phyloP scores from a whole-genome alignment of 1,139 yeast genomes.

The Saccharomyces hybrid region DNA sequence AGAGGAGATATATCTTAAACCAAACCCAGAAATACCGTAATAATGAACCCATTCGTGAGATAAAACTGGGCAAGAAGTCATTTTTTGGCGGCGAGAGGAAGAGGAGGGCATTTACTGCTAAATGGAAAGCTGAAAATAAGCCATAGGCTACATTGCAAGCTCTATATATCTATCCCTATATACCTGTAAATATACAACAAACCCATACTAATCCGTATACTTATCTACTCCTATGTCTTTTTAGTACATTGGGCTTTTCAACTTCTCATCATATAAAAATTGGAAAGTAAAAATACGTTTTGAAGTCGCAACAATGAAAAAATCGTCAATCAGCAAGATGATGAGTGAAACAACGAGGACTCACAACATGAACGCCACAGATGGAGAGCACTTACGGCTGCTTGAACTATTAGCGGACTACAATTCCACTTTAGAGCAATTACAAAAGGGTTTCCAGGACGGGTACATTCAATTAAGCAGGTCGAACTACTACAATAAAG shows the following conservation, averaged over 20 bases:
- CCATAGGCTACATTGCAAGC: conserved; percentile 22
- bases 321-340: neutral
- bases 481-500: conserved; percentile 30
- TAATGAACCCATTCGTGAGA: conserved; percentile 52
- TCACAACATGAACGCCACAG: neutral
- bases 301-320: neutral
- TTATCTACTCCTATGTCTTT: neutral
- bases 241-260: neutral
- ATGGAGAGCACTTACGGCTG: conserved; percentile 8
- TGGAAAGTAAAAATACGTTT: neutral
- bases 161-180: neutral
- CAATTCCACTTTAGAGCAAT: conserved; percentile 25
- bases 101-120: conserved; percentile 60
- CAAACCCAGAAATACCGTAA: conserved; percentile 42
- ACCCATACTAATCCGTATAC: neutral
- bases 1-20: conserved; percentile 55
- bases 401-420: conserved; percentile 19
- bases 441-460: conserved; percentile 19
- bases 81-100: conserved; percentile 88
- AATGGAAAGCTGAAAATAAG: conserved; percentile 55
- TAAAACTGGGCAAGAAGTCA: conserved; percentile 58
- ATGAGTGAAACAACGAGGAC: conserved; percentile 1
- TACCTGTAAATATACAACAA: conserved; percentile 1
- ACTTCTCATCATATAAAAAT: neutral
- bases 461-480: conserved; percentile 26